Conservation (phyloP, 306 rosid species). For the Echinosophora koreensis region DNA sequence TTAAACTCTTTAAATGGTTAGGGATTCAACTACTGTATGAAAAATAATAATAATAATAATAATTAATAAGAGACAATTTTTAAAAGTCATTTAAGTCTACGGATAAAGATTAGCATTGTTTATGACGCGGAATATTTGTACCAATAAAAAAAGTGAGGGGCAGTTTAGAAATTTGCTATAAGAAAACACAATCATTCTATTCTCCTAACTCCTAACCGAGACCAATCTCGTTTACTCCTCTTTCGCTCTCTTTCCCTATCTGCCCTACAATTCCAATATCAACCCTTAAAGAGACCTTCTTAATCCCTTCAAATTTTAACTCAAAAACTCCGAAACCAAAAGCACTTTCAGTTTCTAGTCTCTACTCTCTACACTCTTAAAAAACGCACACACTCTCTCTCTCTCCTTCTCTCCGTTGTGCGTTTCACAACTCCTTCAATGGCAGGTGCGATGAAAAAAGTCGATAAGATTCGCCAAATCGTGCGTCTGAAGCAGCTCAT, state of each 20-base stretch:
- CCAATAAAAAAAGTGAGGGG: neutral
- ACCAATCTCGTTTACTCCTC: neutral
- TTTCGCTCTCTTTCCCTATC: neutral
- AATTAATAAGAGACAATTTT: no score
- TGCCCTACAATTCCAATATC: neutral
- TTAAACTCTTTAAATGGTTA: no score
- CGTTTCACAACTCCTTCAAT: constrained; percentile 9
- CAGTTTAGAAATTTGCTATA: neutral
- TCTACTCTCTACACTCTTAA: neutral
- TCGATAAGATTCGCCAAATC: constrained; percentile 62
- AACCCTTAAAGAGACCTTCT: neutral
- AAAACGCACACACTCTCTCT: neutral
- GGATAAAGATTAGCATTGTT: no score
- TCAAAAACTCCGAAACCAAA: constrained; percentile 6
- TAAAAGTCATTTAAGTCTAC: no score
- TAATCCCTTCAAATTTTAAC: neutral
- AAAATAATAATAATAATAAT: no score
- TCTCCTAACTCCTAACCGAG: no score
- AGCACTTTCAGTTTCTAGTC: neutral
- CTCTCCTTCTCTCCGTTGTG: neutral
- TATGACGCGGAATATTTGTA: no score
- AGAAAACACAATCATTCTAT: constrained; percentile 35
- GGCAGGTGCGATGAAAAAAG: constrained; percentile 54
- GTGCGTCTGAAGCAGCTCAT: constrained; percentile 50
- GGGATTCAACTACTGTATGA: no score